Evolutionary conservation across 148 eudicot genomes (phyloP).

Genomic region (Suaeda aralocaspica): DNA sequence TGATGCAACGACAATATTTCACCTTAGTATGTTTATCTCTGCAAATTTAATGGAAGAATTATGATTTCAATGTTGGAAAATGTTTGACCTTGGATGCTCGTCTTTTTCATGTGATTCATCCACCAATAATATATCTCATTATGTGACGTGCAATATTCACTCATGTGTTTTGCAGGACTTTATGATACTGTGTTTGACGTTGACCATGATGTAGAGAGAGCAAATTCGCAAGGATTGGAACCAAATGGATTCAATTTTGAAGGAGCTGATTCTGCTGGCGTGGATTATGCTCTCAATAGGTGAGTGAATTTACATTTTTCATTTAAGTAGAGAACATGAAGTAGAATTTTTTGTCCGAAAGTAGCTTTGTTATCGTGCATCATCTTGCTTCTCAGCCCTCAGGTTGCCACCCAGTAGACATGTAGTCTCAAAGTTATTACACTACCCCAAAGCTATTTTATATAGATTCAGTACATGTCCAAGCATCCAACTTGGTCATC

Average conservation of each 20-base stretch:
- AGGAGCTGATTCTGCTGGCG: conserved; percentile 84
- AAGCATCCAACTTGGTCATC: no score
- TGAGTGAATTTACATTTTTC: conserved; percentile 26
- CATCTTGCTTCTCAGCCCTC: background rate
- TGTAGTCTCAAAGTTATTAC: background rate
- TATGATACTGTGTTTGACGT: conserved; percentile 93
- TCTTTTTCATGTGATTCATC: background rate
- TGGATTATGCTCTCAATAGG: conserved; percentile 94
- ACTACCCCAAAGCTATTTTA: background rate
- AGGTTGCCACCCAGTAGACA: background rate
- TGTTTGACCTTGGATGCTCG: background rate
- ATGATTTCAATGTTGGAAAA: background rate
- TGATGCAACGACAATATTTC: no score
- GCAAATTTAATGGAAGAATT: background rate
- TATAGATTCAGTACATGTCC: no score
- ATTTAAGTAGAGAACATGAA: background rate
- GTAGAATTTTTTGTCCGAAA: background rate
- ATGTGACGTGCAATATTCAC: no score
- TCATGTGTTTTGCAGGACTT: conserved; percentile 51
- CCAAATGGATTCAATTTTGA: conserved; percentile 97
- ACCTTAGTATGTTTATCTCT: background rate
- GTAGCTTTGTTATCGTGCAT: background rate
- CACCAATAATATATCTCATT: background rate
- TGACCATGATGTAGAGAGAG: conserved; percentile 91
- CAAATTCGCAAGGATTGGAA: conserved; percentile 72